Evolutionary conservation across 257 asterid species (phyloP).

Genomic region (Apocynum venetum): DNA sequence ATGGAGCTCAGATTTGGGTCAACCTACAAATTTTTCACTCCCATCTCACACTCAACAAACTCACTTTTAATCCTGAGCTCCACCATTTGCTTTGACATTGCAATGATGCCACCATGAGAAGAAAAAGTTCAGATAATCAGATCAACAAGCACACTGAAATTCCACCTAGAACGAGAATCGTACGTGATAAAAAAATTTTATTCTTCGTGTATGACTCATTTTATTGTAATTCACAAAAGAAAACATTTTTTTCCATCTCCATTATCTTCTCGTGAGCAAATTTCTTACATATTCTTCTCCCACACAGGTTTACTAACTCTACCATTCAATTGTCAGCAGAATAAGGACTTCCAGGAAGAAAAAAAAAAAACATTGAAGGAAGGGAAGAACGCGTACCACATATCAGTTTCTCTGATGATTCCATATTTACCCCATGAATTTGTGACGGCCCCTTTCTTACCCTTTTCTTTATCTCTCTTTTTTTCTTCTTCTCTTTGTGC

Average conservation of each 20-base stretch:
- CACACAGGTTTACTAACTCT: neutral
- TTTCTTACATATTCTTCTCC: too few species aligned
- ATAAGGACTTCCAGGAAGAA: neutral
- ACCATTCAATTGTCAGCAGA: neutral
- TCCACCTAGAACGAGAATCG: neutral
- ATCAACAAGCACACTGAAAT: neutral
- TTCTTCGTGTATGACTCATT: neutral
- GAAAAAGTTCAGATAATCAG: neutral
- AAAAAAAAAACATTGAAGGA: neutral
- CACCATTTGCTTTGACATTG: neutral
- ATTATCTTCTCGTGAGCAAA: neutral
- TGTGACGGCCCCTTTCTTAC: conserved; percentile 80
- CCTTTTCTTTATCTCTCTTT: conserved; percentile 52
- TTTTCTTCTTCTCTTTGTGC: conserved; percentile 42
- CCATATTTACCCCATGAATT: conserved; percentile 94
- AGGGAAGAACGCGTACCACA: conserved; percentile 57
- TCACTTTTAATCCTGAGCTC: neutral
- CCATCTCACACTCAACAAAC: neutral
- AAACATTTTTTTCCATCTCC: neutral
- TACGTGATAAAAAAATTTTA: too few species aligned
- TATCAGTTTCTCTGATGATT: conserved; percentile 90
- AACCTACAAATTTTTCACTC: neutral
- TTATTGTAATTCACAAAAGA: neutral
- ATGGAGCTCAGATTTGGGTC: neutral
- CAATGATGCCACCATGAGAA: neutral